Conservation (phyloP, 2,329 filamentous ascomycete genomes). For the Rhinocladiella mackenziei region DNA sequence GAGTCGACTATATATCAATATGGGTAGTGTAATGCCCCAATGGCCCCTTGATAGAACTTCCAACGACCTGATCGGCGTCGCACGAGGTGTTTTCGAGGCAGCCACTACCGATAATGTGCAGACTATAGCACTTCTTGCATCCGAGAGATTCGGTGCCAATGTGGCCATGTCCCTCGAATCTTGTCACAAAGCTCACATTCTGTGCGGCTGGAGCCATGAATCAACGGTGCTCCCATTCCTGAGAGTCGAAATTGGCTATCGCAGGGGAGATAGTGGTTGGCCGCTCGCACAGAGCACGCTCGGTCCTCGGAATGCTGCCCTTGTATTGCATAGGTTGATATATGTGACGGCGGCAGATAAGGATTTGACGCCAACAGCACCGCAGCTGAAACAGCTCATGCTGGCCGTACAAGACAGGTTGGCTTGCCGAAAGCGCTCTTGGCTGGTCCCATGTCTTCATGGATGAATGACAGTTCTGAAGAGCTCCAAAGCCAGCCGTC, state of each 20-base stretch:
- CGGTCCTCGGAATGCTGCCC: slow-evolving; percentile 2
- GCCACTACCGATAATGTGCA: slow-evolving; percentile 35
- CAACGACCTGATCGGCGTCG: background rate
- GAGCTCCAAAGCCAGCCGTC: background rate
- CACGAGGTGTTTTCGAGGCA: slow-evolving; percentile 33
- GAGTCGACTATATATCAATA: too few species aligned
- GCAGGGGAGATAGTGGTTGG: slow-evolving; percentile 7
- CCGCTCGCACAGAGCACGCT: slow-evolving; percentile 1
- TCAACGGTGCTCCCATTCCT: slow-evolving; percentile 3
- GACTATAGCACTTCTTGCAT: slow-evolving; percentile 40
- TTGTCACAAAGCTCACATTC: slow-evolving; percentile 19
- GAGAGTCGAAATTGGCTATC: slow-evolving; percentile 9
- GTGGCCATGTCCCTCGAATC: slow-evolving; percentile 29
- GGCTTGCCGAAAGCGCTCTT: slow-evolving; percentile 1
- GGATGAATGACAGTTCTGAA: background rate
- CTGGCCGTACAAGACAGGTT: background rate
- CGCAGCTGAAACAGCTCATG: slow-evolving; percentile 1
- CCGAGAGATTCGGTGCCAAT: slow-evolving; percentile 30
- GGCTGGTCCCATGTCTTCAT: slow-evolving; percentile 1
- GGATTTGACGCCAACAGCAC: background rate
- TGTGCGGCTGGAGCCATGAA: slow-evolving; percentile 6
- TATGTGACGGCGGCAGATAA: background rate
- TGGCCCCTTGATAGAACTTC: slow-evolving; percentile 7
- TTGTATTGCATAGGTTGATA: slow-evolving; percentile 2
- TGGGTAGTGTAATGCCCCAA: too few species aligned